Evolutionary conservation across 352 stramenopile species (phyloP).

Genomic region (Pythium sukuiense): DNA sequence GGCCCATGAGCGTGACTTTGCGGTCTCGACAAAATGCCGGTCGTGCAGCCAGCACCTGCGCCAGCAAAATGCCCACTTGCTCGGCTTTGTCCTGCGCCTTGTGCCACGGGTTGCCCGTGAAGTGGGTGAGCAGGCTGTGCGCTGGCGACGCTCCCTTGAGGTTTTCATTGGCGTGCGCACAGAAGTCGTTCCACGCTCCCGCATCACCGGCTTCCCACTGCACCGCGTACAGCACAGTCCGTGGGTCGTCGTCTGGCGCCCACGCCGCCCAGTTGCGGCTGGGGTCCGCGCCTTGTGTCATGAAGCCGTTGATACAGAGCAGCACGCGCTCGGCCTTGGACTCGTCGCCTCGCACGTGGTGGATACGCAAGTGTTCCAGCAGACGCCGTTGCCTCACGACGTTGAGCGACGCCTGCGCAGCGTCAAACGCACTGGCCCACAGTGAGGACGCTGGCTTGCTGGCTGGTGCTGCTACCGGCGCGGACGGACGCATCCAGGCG

Average conservation of each 20-base stretch:
- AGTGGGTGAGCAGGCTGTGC: constrained; percentile 65
- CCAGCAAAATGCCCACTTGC: constrained; percentile 72
- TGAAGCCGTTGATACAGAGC: constrained; percentile 86
- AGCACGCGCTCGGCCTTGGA: constrained; percentile 54
- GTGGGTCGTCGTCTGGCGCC: constrained; percentile 28
- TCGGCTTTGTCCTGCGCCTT: constrained; percentile 79
- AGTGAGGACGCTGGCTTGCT: constrained; percentile 32
- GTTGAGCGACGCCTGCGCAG: constrained; percentile 72
- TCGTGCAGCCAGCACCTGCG: constrained; percentile 55
- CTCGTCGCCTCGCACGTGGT: constrained; percentile 67
- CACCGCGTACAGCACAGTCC: constrained; percentile 61
- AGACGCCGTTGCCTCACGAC: constrained; percentile 59
- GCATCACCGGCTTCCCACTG: constrained; percentile 78
- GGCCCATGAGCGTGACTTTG: constrained; percentile 70
- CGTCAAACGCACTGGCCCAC: constrained; percentile 75
- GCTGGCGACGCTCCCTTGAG: constrained; percentile 34
- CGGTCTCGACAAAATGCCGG: constrained; percentile 52
- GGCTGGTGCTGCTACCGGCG: background rate
- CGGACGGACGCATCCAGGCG: constrained; percentile 51
- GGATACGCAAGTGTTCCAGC: constrained; percentile 67
- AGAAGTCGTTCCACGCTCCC: constrained; percentile 79
- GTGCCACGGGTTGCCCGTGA: constrained; percentile 83
- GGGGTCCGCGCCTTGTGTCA: constrained; percentile 77
- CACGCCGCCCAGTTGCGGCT: constrained; percentile 62
- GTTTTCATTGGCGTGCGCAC: constrained; percentile 68